These are phyloP conservation scores for Fistulinella prunicolor DNA, from an alignment of 768 basidiomycete genomes.

Conservation along the genomic window DNA sequence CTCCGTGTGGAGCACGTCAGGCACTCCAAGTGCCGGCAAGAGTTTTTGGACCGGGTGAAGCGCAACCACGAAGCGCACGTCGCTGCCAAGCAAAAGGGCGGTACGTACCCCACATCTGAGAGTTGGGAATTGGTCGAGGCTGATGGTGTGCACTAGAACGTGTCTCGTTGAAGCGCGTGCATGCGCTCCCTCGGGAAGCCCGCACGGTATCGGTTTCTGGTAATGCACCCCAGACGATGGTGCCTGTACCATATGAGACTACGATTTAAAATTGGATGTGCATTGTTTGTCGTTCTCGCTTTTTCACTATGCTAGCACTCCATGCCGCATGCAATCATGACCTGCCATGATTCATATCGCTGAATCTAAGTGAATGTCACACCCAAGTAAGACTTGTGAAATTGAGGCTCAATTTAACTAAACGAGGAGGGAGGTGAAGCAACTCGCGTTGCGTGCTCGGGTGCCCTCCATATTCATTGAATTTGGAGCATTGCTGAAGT, in stretches of 20 bases:
- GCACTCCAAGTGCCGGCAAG: constrained; percentile 97
- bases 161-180: constrained; percentile 82
- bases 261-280: constrained; percentile 66
- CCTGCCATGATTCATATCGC: too few species aligned
- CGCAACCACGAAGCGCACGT: constrained; percentile 79
- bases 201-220: constrained; percentile 65
- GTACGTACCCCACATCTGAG: constrained; percentile 40
- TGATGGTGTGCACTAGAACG: too few species aligned
- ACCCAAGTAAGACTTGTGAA: too few species aligned
- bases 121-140: too few species aligned
- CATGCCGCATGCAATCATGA: constrained; percentile 25
- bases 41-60: constrained; percentile 96
- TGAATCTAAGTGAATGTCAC: too few species aligned
- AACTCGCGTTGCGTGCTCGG: too few species aligned
- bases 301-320: constrained; percentile 17
- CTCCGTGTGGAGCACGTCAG: constrained; percentile 92
- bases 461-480: too few species aligned
- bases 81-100: constrained; percentile 88
- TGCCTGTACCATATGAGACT: constrained; percentile 92
- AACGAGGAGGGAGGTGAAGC: too few species aligned
- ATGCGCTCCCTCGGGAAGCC: constrained; percentile 76
- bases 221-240: constrained; percentile 91
- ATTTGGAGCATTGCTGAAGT: too few species aligned
- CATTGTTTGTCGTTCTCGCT: constrained; percentile 1
- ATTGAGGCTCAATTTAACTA: too few species aligned